Conservation (phyloP, 2,329 filamentous ascomycete genomes). For the Colletotrichum acutatum region DNA sequence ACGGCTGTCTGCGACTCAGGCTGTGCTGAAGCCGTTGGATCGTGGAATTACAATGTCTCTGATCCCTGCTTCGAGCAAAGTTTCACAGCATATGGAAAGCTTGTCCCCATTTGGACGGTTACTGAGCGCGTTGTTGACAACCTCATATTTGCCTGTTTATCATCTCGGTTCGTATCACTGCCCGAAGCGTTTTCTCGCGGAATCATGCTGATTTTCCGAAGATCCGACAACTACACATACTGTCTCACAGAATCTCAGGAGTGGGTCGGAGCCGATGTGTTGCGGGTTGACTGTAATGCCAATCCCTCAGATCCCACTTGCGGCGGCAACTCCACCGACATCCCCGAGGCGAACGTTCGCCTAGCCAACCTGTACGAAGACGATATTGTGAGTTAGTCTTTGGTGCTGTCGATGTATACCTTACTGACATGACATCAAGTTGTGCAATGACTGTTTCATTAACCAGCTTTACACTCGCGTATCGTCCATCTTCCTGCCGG, state of each 20-base stretch:
- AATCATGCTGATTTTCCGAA: not conserved
- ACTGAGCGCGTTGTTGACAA: not conserved
- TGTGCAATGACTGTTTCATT: not conserved
- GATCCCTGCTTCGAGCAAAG: not conserved
- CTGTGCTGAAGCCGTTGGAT: not conserved
- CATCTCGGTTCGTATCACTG: not conserved
- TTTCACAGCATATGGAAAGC: not conserved
- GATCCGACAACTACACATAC: not conserved
- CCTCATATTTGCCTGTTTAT: not conserved
- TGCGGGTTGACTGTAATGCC: not conserved
- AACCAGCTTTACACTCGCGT: not conserved
- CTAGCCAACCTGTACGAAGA: slow-evolving; percentile 9
- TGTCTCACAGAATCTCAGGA: not conserved
- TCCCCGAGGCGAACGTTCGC: slow-evolving; percentile 1
- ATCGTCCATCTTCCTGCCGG: not conserved
- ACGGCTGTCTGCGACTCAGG: not conserved
- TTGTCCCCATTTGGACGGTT: not conserved
- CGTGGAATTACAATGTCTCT: not conserved
- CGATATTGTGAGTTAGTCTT: not conserved
- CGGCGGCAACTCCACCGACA: slow-evolving; percentile 1
- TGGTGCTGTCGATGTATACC: not conserved
- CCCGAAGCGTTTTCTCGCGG: not conserved
- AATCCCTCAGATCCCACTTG: slow-evolving; percentile 3
- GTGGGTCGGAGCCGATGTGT: not conserved
- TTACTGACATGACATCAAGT: not conserved